Evolutionary conservation across 176 grass and related monocot genomes (phyloP), one percentile per base, ranked within the genome.

Genomic region (Olyra latifolia): DNA sequence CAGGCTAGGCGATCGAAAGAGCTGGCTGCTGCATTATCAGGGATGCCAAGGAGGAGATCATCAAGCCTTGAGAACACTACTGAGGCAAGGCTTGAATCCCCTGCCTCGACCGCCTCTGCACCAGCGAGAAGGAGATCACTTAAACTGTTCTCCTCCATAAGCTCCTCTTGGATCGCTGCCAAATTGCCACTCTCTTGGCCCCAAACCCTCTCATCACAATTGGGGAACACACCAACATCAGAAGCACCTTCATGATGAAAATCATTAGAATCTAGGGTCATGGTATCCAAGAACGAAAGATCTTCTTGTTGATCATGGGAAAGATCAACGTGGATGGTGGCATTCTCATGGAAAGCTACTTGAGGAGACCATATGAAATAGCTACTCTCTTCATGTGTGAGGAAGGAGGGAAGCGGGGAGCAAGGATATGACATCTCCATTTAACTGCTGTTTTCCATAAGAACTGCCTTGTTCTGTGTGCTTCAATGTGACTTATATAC

Each of bases 91-190:
- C 62, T 35, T 52, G 71, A 60, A 81, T 91, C 78, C 16, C 77
- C 78, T 8, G 62, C 50, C 73, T 88, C 85, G 2, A 85, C 82
- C 0, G 89, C 89, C 62, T 88, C 82, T n/a, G 82, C 89, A 52
- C 71, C 77, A 59, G 82, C 75, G 28, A 85, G 75, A 1, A 91
- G 85, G 66, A 91, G 89, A 74, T 88, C 85, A n/a, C 77, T 75
- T 50, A 85, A 30, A 59, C 82, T 88, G 67, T 85, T 72, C 66
- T 88, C 85, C 71, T 91, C 81, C 85, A 87, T 87, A 45, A 84
- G 81, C 70, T 87, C 85, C 49, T 87, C 85, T 69, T 88, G 77
- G 46, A 91, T 85, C 25, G 78, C 66, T 0, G 30, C 72, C 82
- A 91, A 75, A 41, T 81, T 81, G 60, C 43, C 76, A 65, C n/a